A percentile compares a stretch with the other conserved stretches of the same genome.
Conservation (phyloP, 495 filamentous ascomycete genomes). For the Penicillium turbatum region DNA sequence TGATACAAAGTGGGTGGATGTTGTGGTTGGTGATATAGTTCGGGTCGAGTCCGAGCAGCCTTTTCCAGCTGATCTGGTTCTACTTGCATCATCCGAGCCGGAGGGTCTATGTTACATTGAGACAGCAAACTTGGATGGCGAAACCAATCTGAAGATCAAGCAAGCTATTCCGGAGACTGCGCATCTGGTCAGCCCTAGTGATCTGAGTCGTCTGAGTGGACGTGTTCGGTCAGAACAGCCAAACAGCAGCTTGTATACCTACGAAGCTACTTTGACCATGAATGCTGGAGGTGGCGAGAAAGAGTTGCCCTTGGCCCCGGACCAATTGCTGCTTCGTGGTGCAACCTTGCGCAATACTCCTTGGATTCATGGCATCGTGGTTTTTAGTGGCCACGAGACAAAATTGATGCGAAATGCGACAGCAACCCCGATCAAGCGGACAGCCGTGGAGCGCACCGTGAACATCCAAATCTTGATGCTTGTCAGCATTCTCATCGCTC, state of each 20-base stretch:
- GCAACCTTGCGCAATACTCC: slow-evolving; percentile 95
- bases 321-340: slow-evolving; percentile 84
- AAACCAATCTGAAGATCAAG: slow-evolving; percentile 99
- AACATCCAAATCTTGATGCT: slow-evolving; percentile 92
- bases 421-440: slow-evolving; percentile 95
- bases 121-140: slow-evolving; percentile 96
- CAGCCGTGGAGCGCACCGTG: slow-evolving; percentile 86
- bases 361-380: slow-evolving; percentile 95
- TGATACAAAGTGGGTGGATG: slow-evolving; percentile 87
- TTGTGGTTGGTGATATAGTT: slow-evolving; percentile 90
- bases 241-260: slow-evolving; percentile 97
- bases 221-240: slow-evolving; percentile 92
- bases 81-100: slow-evolving; percentile 92
- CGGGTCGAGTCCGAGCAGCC: slow-evolving; percentile 93
- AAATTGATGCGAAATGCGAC: slow-evolving; percentile 99
- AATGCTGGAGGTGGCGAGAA: slow-evolving; percentile 92
- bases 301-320: slow-evolving; percentile 75
- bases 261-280: slow-evolving; percentile 94
- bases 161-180: slow-evolving; percentile 94
- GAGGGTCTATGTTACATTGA: slow-evolving; percentile 99
- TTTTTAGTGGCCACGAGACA: slow-evolving; percentile 98
- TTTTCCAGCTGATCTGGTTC: slow-evolving; percentile 90
- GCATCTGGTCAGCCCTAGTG: slow-evolving; percentile 77
- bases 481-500: slow-evolving; percentile 72
- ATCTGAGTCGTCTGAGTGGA: slow-evolving; percentile 82